Percentiles rank a stretch among this genome's conserved stretches.
phyloP scores from a whole-genome alignment of 75 land plant genomes.

The Chamaecyparis obtusa region DNA sequence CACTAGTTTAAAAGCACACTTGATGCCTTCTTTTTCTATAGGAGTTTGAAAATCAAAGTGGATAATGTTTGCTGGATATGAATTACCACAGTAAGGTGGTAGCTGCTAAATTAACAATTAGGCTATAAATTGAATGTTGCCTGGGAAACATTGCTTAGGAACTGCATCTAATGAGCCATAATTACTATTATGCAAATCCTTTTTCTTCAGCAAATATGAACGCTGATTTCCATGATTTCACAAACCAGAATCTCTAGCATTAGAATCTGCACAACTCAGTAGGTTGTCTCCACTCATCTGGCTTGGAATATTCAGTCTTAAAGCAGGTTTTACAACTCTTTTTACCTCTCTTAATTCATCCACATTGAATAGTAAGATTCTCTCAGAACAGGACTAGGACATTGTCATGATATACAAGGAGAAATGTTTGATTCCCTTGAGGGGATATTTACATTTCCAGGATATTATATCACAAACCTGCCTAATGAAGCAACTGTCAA shows the following conservation, averaged over 20 bases:
- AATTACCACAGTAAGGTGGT: neutral
- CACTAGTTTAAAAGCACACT: no score
- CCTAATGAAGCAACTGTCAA: neutral
- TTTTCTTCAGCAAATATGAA: neutral
- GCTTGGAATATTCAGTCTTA: neutral
- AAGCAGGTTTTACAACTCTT: neutral
- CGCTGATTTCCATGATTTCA: neutral
- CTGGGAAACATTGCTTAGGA: neutral
- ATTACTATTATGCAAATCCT: neutral
- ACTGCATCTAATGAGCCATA: neutral
- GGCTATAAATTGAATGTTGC: neutral
- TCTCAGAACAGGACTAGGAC: neutral
- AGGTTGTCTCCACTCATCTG: neutral
- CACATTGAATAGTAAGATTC: neutral
- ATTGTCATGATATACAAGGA: neutral
- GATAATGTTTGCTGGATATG: neutral
- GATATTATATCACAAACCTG: neutral
- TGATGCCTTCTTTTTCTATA: no score
- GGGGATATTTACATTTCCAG: neutral
- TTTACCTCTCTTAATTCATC: neutral
- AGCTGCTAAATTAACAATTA: neutral
- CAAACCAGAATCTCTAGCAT: neutral
- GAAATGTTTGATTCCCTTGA: neutral
- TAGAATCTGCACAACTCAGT: neutral
- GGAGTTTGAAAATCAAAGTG: neutral